These are phyloP conservation scores for Ephemerocybe angulata DNA, from an alignment of 768 basidiomycete genomes.

Conservation along the genomic window DNA sequence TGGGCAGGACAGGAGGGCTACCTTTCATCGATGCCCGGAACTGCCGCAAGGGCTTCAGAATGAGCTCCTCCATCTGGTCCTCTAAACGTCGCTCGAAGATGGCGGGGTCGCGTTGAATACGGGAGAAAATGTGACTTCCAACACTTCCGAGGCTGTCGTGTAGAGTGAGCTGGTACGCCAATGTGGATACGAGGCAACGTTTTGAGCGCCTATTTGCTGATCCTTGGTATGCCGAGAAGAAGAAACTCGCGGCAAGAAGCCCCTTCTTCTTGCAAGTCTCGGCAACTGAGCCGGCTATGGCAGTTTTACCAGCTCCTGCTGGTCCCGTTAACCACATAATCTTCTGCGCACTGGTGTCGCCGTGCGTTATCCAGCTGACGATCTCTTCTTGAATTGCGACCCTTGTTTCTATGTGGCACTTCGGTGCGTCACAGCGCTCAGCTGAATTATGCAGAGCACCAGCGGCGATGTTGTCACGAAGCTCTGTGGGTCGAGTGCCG, in stretches of 20 bases:
- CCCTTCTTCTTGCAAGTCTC: not conserved
- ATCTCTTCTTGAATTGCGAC: slow-evolving; percentile 3
- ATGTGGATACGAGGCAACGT: not conserved
- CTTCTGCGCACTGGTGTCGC: not conserved
- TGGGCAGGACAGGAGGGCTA: no score
- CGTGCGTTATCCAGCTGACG: not conserved
- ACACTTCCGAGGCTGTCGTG: not conserved
- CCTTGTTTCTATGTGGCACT: not conserved
- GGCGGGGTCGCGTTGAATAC: not conserved
- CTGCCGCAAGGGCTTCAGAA: not conserved
- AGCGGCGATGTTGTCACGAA: not conserved
- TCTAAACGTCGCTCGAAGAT: not conserved
- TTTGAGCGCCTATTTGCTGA: not conserved
- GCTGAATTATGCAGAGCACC: not conserved
- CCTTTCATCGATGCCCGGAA: no score
- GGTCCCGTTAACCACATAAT: slow-evolving; percentile 4
- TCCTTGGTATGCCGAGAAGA: not conserved
- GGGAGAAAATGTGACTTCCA: not conserved
- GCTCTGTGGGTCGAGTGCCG: no score
- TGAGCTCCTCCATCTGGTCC: not conserved
- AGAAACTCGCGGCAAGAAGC: not conserved
- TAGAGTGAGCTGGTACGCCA: slow-evolving; percentile 2
- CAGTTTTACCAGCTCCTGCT: not conserved
- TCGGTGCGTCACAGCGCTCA: not conserved
- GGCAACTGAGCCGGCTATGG: not conserved